phyloP scores from a whole-genome alignment of 768 basidiomycete genomes.

The Lepiota venenata region DNA sequence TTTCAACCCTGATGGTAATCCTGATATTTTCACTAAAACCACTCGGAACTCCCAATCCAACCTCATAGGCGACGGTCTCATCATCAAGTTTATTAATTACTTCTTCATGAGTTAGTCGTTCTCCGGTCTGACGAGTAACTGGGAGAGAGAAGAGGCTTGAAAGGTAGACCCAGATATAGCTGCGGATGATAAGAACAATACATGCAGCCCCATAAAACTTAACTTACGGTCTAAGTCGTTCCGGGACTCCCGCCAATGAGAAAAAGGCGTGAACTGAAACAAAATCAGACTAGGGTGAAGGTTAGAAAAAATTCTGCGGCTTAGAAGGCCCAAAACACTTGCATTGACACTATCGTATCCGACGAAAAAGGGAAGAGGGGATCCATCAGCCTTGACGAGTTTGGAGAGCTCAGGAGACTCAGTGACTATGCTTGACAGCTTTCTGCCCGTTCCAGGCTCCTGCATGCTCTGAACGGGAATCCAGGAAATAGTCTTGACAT shows the following conservation, averaged over 20 bases:
- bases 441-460: constrained; percentile 53
- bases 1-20: constrained; percentile 83
- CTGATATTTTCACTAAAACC: constrained; percentile 74
- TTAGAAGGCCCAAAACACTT: constrained; percentile 10
- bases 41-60: constrained; percentile 57
- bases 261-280: constrained; percentile 77
- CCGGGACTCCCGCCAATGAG: constrained; percentile 69
- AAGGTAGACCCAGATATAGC: constrained; percentile 76
- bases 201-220: not conserved
- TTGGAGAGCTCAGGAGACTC: constrained; percentile 45
- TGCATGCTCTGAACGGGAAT: constrained; percentile 70
- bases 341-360: constrained; percentile 95
- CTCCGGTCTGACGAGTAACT: constrained; percentile 66
- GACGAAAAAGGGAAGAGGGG: constrained; percentile 78
- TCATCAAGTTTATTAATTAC: constrained; percentile 89
- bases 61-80: constrained; percentile 86
- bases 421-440: constrained; percentile 20
- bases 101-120: constrained; percentile 76
- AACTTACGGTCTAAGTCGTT: constrained; percentile 72
- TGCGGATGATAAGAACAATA: constrained; percentile 24
- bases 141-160: constrained; percentile 89
- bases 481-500: constrained; percentile 90
- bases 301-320: constrained; percentile 3
- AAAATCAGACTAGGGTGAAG: constrained; percentile 76
- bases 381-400: constrained; percentile 67